These are phyloP conservation scores for Didymella glomerata DNA, from an alignment of 2,329 filamentous ascomycete genomes.

Conservation along the genomic window DNA sequence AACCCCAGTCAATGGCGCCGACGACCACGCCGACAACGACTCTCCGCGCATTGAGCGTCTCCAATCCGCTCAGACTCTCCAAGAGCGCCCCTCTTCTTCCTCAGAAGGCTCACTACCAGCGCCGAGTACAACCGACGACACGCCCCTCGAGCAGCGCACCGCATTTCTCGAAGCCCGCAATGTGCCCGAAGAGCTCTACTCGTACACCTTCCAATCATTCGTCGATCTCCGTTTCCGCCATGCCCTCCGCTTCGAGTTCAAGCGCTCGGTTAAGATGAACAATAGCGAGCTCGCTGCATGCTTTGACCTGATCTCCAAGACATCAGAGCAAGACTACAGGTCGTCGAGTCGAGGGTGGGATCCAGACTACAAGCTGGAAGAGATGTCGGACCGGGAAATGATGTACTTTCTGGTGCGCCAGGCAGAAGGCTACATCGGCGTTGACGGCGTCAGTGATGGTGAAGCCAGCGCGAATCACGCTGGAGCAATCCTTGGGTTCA, in stretches of 20 bases:
- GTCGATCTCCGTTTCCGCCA: not conserved
- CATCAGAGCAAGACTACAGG: conserved; percentile 71
- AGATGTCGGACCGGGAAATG: conserved; percentile 74
- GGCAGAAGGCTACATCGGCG: conserved; percentile 4
- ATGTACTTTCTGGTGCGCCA: conserved; percentile 68
- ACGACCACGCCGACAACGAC: conserved; percentile 1
- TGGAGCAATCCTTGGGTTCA: conserved; percentile 52
- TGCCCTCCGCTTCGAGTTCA: conserved; percentile 32
- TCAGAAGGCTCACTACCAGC: conserved; percentile 1
- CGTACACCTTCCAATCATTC: conserved; percentile 9
- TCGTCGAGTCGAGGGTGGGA: conserved; percentile 71
- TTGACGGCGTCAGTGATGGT: not conserved
- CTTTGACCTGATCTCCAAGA: conserved; percentile 66
- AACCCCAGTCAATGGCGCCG: not conserved
- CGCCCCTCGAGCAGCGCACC: conserved; percentile 8
- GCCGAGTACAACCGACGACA: not conserved
- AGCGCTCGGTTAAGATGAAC: conserved; percentile 43
- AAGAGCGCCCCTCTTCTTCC: not conserved
- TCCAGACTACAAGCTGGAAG: conserved; percentile 65
- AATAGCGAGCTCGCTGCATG: conserved; percentile 58
- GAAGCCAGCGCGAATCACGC: not conserved
- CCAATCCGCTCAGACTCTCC: not conserved
- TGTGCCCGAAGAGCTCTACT: conserved; percentile 6
- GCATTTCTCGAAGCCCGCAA: conserved; percentile 8
- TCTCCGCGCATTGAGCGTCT: conserved; percentile 1